These are phyloP conservation scores for Dendrostoma leiphaemia DNA, from an alignment of 2,329 filamentous ascomycete genomes.

Conservation along the genomic window DNA sequence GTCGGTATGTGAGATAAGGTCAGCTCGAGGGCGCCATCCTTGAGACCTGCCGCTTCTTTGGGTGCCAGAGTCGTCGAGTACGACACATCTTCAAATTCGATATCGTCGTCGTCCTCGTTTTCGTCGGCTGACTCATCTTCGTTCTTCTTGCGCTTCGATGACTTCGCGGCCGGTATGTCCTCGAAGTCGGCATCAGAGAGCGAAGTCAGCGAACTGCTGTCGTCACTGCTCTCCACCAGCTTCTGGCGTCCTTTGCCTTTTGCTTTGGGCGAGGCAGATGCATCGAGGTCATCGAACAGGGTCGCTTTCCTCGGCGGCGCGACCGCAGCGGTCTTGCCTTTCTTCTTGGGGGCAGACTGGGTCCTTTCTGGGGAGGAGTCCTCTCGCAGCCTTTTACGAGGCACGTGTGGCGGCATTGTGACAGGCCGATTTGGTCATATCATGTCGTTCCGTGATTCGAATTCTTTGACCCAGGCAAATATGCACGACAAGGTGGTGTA, in stretches of 20 bases:
- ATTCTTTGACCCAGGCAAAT: too few relatives aligned
- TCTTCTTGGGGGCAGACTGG: conserved; percentile 28
- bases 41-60: conserved; percentile 38
- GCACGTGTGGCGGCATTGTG: conserved; percentile 65
- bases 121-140: conserved; percentile 38
- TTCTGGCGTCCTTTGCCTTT: conserved; percentile 7
- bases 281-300: conserved; percentile 61
- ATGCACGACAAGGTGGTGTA: too few relatives aligned
- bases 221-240: conserved; percentile 40
- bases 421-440: neutral
- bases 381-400: conserved; percentile 62
- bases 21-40: conserved; percentile 69
- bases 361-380: conserved; percentile 35
- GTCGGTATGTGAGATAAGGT: conserved; percentile 51
- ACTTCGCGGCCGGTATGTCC: conserved; percentile 37
- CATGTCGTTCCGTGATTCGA: too few relatives aligned
- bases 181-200: conserved; percentile 59
- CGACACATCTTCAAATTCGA: conserved; percentile 61
- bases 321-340: conserved; percentile 26
- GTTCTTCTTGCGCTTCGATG: conserved; percentile 34
- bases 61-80: conserved; percentile 34
- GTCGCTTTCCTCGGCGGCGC: conserved; percentile 50
- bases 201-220: conserved; percentile 49
- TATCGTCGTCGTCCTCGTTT: conserved; percentile 59
- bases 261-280: conserved; percentile 36